phyloP scores from a whole-genome alignment of 495 filamentous ascomycete genomes.

The Hyphodiscus hymeniophilus region DNA sequence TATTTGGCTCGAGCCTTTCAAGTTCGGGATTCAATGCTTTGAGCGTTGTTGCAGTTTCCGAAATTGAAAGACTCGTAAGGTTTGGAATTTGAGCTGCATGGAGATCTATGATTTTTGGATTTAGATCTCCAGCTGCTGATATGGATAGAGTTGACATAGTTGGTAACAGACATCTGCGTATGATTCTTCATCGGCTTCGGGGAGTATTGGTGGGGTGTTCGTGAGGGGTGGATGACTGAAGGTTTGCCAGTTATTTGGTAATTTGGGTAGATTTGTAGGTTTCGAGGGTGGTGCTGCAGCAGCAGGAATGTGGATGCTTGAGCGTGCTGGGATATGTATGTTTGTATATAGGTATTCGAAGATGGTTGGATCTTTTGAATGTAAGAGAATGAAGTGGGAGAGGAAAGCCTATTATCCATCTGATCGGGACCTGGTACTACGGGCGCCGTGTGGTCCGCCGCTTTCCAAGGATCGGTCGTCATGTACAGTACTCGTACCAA shows the following conservation, averaged over 20 bases:
- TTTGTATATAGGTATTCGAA: too few species aligned
- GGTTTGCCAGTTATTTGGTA: background rate
- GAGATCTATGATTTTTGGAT: constrained; percentile 15
- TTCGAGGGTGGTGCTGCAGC: too few species aligned
- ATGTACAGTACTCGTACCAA: too few species aligned
- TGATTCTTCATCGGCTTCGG: background rate
- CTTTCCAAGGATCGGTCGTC: too few species aligned
- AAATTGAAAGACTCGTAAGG: constrained; percentile 3
- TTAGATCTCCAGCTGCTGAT: constrained; percentile 18
- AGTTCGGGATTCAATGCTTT: constrained; percentile 1
- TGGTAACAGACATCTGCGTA: constrained; percentile 18
- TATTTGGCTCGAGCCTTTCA: constrained; percentile 2
- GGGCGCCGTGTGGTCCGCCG: too few species aligned
- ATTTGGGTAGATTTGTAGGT: background rate
- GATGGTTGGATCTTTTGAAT: too few species aligned
- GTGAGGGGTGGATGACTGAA: background rate
- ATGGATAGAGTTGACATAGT: constrained; percentile 20
- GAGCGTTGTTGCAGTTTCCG: background rate
- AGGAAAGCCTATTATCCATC: too few species aligned
- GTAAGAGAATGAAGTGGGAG: too few species aligned
- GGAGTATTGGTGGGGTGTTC: background rate
- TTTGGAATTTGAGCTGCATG: constrained; percentile 9
- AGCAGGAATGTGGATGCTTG: too few species aligned
- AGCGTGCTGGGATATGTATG: too few species aligned
- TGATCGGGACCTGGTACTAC: too few species aligned